phyloP scores from a whole-genome alignment of 2,329 filamentous ascomycete species.

The Septoria linicola region DNA sequence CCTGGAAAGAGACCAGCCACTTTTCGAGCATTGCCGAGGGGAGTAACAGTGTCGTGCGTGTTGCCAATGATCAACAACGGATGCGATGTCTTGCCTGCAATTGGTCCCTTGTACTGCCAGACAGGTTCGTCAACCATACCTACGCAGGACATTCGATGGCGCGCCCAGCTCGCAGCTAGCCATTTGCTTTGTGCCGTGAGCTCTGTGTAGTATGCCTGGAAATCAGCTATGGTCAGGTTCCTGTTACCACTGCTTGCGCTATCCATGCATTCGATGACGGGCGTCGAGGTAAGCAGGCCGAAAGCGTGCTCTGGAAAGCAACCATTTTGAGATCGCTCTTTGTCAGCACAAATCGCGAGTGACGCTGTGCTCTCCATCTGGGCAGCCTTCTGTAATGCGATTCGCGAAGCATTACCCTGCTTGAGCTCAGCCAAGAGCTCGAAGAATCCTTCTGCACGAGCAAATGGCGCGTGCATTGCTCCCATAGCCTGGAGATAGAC shows the following conservation, averaged over 20 bases:
- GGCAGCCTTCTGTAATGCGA: constrained; percentile 7
- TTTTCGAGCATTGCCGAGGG: constrained; percentile 31
- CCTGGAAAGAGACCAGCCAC: constrained; percentile 38
- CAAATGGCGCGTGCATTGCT: constrained; percentile 13
- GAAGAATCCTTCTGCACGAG: constrained; percentile 11
- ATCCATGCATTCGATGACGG: constrained; percentile 17
- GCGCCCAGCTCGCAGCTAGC: constrained; percentile 16
- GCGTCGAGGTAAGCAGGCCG: constrained; percentile 14
- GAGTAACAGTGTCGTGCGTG: constrained; percentile 38
- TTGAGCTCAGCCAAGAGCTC: constrained; percentile 4
- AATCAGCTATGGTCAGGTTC: constrained; percentile 5
- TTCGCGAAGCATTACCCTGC: constrained; percentile 10
- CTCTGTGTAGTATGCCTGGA: constrained; percentile 11
- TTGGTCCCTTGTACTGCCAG: constrained; percentile 3
- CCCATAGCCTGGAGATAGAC: constrained; percentile 13
- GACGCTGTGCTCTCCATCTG: constrained; percentile 8
- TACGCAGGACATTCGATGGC: constrained; percentile 15
- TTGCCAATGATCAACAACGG: constrained; percentile 37
- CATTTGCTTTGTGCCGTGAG: constrained; percentile 13
- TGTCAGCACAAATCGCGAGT: constrained; percentile 2
- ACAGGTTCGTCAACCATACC: constrained; percentile 9
- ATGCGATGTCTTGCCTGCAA: constrained; percentile 30
- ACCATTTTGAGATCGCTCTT: background rate
- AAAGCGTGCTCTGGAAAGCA: constrained; percentile 14
- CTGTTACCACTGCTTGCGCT: constrained; percentile 5